Base-by-base conservation (phyloP, 1,139 yeast genomes). In the Yamadazyma trypodendri region DNA sequence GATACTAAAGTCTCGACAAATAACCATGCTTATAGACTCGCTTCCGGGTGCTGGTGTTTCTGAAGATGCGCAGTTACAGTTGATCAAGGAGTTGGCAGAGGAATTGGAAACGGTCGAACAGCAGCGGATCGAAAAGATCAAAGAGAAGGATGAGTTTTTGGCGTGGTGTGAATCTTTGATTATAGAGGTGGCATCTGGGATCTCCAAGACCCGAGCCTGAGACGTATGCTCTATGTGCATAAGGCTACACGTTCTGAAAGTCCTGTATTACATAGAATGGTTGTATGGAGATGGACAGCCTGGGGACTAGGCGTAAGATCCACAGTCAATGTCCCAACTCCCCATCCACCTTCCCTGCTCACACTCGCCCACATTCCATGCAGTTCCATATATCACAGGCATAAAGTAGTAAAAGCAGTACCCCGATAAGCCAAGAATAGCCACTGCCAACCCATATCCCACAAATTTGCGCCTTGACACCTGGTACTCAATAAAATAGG, bases 31-130 rank as follows among this genome's bases (percentile, higher is more conserved):
- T 28, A 89, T 92, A 23, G 95, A 87, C 55, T 80, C 95, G 2
- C 65, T 92, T 34, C 98, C 99, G 0, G 98, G 97, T 3, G 86
- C 89, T 2, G 96, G 95, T 11, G 89, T 85, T 1, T 79, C 90
- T 2, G 87, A 87, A 22, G 76, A 73, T 31, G 81, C 78, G 37
- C 98, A 92, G 60, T 57, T 89, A 55, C 64, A 65, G 25, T 71
- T 75, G 45, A 85, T 92, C 14, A 73, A 72, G 35, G 68, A 68
- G n/a, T 65, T 92, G 36, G 84, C 88, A 41, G 56, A 58, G 29
- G 87, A 86, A 48, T 64, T 92, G 39, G 71, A 73, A 17, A 64
- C 65, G 5, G 81, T 83, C 1, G 95, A 90, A 51, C 56, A 62
- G 17, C 77, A 78, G 38, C 74, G 89, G 44, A 62, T 72, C 16